Base-by-base conservation (phyloP, 495 filamentous ascomycete species). In the Letharia columbiana region DNA sequence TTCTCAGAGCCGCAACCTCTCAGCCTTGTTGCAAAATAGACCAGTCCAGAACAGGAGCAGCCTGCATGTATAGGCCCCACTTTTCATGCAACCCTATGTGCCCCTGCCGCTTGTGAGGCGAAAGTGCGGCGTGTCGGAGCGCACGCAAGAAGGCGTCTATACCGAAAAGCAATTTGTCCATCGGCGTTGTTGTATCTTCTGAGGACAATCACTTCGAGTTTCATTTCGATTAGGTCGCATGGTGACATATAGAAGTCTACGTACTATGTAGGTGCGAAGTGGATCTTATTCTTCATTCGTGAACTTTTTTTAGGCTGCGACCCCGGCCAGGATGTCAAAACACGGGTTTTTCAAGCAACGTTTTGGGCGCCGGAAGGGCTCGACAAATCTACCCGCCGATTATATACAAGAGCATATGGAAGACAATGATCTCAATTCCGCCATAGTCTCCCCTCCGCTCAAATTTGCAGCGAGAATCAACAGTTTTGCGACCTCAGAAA, bases 351-450 rank as follows among this genome's bases (percentile, higher is more conserved):
- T 61, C n/a, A 23, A 61, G 42, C 42, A 41, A 17, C 39, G 10
- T 9, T 28, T 28, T 23, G 39, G 39, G 39, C 59, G 59, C 59
- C n/a, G 59, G 11, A 64, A 52, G 13, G 35, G 23, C 15, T 54
- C 62, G 23, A 4, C 3, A 40, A 56, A 64, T 5, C 18, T 64
- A 5, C 62, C 62, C 37, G 62, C 15, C 15, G 37, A 47, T 4
- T 64, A 64, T 15, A 64, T 64, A 23, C 23, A 64, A 39, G 49
- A 50, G 15, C 61, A 49, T 39, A 50, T 63, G 61, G 61, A 63
- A 54, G 61, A 49, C 17, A 11, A 61, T n/a, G 58, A 63, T 39
- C 61, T 63, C 13, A 63, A 47, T n/a, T 37, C 61, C 10, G 41
- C 61, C 41, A 50, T 63, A 20, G 28, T 33, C 11, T 35, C 28